A percentile compares a stretch with the other conserved stretches of the same genome.
phyloP scores from a whole-genome alignment of 2,329 filamentous ascomycete genomes.

The Colletotrichum costaricense region DNA sequence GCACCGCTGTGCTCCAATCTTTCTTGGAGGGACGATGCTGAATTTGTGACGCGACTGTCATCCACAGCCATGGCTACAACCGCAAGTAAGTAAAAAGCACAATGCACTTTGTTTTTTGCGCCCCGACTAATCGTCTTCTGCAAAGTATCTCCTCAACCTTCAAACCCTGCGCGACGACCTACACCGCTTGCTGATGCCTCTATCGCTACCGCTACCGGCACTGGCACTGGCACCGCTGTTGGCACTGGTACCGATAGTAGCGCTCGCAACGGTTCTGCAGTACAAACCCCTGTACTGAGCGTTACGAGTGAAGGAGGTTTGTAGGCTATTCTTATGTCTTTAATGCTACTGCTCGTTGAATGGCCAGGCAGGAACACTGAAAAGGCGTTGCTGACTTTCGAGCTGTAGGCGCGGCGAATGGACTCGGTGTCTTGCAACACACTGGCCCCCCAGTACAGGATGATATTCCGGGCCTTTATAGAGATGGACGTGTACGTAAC shows the following conservation, averaged over 20 bases:
- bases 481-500: slow-evolving; percentile 64
- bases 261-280: background rate
- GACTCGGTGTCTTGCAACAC: slow-evolving; percentile 38
- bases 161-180: background rate
- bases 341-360: background rate
- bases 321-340: background rate
- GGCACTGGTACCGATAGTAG: background rate
- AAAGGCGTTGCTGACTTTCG: slow-evolving; percentile 5
- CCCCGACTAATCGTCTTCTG: background rate
- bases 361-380: background rate
- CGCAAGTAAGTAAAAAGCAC: slow-evolving; percentile 6
- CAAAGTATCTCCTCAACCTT: slow-evolving; percentile 11
- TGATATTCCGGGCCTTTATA: slow-evolving; percentile 39
- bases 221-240: background rate
- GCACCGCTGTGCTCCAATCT: background rate
- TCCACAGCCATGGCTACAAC: slow-evolving; percentile 22
- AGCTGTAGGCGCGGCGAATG: slow-evolving; percentile 6
- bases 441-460: slow-evolving; percentile 38
- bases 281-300: background rate
- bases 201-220: background rate
- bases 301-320: slow-evolving; percentile 13
- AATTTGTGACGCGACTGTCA: background rate
- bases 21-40: background rate
- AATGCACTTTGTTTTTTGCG: background rate
- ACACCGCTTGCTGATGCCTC: background rate